Evolutionary conservation across 345 rosid species (phyloP).

Genomic region (Excoecaria agallocha): DNA sequence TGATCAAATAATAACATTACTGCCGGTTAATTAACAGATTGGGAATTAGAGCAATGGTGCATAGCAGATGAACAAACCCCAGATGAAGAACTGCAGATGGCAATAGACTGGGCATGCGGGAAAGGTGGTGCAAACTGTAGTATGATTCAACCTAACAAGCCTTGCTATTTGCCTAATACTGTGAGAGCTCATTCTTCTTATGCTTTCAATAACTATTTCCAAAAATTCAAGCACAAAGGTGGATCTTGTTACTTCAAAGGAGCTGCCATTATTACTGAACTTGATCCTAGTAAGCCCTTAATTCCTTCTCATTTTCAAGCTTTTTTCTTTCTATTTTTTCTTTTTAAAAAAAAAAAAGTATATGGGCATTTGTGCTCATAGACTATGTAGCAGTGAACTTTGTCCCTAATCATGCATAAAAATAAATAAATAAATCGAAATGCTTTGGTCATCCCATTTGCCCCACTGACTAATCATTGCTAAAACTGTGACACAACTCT

Average conservation of each 20-base stretch:
- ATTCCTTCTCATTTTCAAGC: not conserved
- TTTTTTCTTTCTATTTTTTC: not conserved
- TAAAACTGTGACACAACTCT: not conserved
- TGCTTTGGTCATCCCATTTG: slow-evolving; percentile 16
- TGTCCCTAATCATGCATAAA: not conserved
- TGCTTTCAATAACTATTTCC: slow-evolving; percentile 78
- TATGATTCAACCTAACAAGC: slow-evolving; percentile 48
- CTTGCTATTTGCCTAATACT: slow-evolving; percentile 74
- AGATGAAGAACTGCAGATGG: slow-evolving; percentile 56
- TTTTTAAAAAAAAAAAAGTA: no score
- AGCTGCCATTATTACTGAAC: slow-evolving; percentile 67
- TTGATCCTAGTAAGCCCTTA: slow-evolving; percentile 66
- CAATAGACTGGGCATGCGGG: slow-evolving; percentile 73
- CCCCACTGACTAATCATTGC: not conserved
- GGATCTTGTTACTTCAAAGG: slow-evolving; percentile 82
- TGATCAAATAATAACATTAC: no score
- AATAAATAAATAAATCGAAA: not conserved
- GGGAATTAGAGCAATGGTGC: slow-evolving; percentile 72
- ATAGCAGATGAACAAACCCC: slow-evolving; percentile 73
- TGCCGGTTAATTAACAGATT: slow-evolving; percentile 25
- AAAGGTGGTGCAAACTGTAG: slow-evolving; percentile 64
- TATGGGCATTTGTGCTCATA: no score
- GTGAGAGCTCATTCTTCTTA: slow-evolving; percentile 64
- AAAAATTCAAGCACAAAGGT: slow-evolving; percentile 53
- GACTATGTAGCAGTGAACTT: not conserved